These are phyloP conservation scores for Sporothrix luriei DNA, from an alignment of 2,329 filamentous ascomycete species.

Conservation along the genomic window DNA sequence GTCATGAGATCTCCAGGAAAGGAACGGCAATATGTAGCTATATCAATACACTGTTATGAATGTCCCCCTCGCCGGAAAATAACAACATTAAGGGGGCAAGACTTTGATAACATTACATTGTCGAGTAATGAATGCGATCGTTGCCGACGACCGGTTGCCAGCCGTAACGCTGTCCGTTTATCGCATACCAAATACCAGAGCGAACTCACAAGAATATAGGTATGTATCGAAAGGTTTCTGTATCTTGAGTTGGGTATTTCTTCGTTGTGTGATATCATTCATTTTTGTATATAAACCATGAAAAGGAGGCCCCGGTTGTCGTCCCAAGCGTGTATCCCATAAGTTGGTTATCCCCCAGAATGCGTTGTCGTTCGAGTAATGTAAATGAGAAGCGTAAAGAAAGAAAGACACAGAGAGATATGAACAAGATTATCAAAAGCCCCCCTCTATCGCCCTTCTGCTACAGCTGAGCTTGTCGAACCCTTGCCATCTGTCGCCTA, in stretches of 20 bases:
- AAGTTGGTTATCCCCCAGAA: not conserved
- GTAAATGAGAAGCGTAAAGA: not conserved
- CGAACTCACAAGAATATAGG: no score
- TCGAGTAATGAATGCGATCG: not conserved
- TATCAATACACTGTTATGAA: not conserved
- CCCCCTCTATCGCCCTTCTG: not conserved
- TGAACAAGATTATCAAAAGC: not conserved
- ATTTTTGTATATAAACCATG: not conserved
- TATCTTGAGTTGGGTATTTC: conserved; percentile 13
- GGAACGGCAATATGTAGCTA: not conserved
- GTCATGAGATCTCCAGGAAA: conserved; percentile 15
- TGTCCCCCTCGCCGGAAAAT: not conserved
- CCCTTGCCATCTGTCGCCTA: conserved; percentile 44
- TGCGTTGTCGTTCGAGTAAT: conserved; percentile 1
- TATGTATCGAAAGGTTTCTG: not conserved
- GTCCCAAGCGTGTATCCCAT: not conserved
- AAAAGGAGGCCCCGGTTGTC: not conserved
- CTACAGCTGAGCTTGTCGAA: conserved; percentile 37
- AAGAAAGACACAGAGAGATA: not conserved
- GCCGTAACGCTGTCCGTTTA: not conserved
- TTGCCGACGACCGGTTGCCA: not conserved
- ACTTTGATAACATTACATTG: not conserved
- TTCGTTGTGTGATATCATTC: conserved; percentile 12
- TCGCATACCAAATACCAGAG: no score
- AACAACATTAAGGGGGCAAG: not conserved